phyloP scores from a whole-genome alignment of 768 basidiomycete genomes.

The Aureoboletus auriporus region DNA sequence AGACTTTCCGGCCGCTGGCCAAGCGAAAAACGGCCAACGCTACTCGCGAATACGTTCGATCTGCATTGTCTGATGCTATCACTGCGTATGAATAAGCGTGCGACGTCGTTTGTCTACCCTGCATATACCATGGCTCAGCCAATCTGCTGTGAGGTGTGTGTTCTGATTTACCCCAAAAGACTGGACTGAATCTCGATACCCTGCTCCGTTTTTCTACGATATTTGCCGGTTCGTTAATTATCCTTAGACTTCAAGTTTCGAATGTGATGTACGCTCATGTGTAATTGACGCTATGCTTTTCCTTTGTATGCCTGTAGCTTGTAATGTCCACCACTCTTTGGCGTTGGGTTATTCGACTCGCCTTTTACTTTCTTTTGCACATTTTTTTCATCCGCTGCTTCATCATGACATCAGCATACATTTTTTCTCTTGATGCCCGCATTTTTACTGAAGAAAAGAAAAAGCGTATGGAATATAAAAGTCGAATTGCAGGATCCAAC shows the following conservation, averaged over 20 bases:
- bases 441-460: too few relatives aligned
- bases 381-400: constrained; percentile 2
- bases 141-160: constrained; percentile 26
- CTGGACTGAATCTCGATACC: constrained; percentile 20
- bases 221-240: constrained; percentile 9
- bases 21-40: constrained; percentile 28
- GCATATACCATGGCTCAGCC: constrained; percentile 6
- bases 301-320: constrained; percentile 29
- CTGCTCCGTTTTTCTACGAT: constrained; percentile 6
- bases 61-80: constrained; percentile 27
- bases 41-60: constrained; percentile 21
- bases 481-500: too few relatives aligned
- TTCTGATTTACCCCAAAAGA: constrained; percentile 5
- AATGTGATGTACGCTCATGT: constrained; percentile 26
- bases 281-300: constrained; percentile 21
- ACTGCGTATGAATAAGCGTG: constrained; percentile 11
- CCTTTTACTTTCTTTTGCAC: constrained; percentile 4
- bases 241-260: constrained; percentile 12
- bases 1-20: constrained; percentile 35
- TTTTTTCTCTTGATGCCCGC: too few relatives aligned
- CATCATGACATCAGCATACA: background rate
- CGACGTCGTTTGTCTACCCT: constrained; percentile 1
- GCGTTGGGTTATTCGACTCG: constrained; percentile 1
- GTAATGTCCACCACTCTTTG: constrained; percentile 11
- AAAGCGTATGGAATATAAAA: too few relatives aligned